Percentiles rank a stretch among this genome's conserved stretches.
Conservation (phyloP, 2,329 filamentous ascomycete species). For the Fonsecaea multimorphosa region DNA sequence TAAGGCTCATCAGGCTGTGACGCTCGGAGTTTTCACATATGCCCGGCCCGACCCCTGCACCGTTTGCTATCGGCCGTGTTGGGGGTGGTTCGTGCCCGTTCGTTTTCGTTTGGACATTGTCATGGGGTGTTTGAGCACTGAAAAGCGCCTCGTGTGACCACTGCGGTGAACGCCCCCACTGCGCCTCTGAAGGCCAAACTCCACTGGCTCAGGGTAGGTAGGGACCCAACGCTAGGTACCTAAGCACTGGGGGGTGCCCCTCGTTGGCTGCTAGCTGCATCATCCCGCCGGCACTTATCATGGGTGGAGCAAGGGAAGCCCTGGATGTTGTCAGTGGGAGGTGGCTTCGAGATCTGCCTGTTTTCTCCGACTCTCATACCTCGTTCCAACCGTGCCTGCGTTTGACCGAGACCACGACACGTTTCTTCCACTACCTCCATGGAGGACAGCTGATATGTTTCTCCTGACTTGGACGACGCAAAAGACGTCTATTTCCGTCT, state of each 20-base stretch:
- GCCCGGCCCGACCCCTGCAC: neutral
- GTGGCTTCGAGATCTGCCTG: conserved; percentile 26
- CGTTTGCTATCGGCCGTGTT: neutral
- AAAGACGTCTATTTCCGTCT: conserved; percentile 5
- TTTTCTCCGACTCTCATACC: conserved; percentile 29
- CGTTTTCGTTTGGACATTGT: conserved; percentile 2
- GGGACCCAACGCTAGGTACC: conserved; percentile 14
- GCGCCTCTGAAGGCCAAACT: neutral
- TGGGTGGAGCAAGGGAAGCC: conserved; percentile 8
- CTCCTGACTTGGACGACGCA: neutral
- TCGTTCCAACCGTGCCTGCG: conserved; percentile 16
- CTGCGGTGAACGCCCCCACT: neutral
- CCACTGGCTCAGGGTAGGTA: conserved; percentile 1
- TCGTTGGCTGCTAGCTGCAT: conserved; percentile 21
- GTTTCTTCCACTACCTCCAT: neutral
- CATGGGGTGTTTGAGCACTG: conserved; percentile 13
- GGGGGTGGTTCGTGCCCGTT: neutral
- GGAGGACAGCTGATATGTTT: conserved; percentile 19
- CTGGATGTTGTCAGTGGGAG: neutral
- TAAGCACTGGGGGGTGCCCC: conserved; percentile 12
- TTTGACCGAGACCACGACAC: conserved; percentile 22
- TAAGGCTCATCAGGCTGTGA: conserved; percentile 4
- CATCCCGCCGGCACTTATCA: conserved; percentile 16
- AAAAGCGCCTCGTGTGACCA: conserved; percentile 12
- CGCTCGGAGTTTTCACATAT: neutral